Evolutionary conservation across 345 rosid species (phyloP), one percentile per base, ranked within the genome.

Genomic region (Carallia pectinifolia): DNA sequence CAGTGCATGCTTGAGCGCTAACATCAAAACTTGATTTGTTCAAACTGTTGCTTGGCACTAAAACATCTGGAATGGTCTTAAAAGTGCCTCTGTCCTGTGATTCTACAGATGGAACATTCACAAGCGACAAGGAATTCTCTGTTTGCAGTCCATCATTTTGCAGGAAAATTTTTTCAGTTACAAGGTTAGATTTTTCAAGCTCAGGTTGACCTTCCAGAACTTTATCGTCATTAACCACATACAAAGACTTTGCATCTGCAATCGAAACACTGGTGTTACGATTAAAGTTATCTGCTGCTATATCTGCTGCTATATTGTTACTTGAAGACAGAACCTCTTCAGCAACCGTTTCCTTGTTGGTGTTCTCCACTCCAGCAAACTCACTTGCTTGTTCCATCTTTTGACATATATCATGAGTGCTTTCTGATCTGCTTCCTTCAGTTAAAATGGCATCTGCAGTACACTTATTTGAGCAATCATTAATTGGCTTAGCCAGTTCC

Each of bases 51-150:
- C 69, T 2, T 59, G 70, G 56, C 44, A 62, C 78, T 69, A 56
- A 53, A 73, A 38, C 27, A 54, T 40, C 69, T 34, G 10, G 6
- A 58, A 61, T 70, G 74, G 48, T 74, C 50, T 68, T 70, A 56
- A 33, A 18, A 68, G 50, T 48, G 63, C 71, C 74, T 63, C 29
- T 64, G 37, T 70, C 53, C 37, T 38, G 61, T 38, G 23, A 63
- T 62, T 73, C 83, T 77, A 78, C 74, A 40, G 65, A 53, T 64
- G 38, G 74, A 79, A 64, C 29, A 52, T 71, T 62, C 64, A 44
- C 70, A 53, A 52, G 62, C 56, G 73, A 64, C 70, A 72, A 79
- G 61, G 65, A 72, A 33, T 55, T 64, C 61, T 55, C 68, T 44
- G 60, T 37, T 61, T 38, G 58, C 19, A 29, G 44, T 15, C 55